These are phyloP conservation scores for Jaltomata sinuosa DNA, from an alignment of 257 asterid species.

Conservation along the genomic window DNA sequence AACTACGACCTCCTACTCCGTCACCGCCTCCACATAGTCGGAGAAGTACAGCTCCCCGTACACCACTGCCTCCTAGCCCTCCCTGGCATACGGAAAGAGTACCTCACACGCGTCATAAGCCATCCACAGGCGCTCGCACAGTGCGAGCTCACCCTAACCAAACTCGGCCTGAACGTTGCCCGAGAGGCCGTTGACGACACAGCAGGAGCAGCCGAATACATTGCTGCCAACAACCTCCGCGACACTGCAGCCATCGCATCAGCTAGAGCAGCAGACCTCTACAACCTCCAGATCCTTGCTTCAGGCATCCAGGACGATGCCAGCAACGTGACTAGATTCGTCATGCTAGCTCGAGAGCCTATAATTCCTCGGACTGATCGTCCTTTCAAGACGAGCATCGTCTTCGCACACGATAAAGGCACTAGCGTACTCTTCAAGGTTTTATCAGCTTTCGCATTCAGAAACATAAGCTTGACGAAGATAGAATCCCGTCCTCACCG, in stretches of 20 bases:
- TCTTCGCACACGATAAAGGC: slow-evolving; percentile 74
- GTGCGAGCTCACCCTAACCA: slow-evolving; percentile 71
- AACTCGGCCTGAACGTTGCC: slow-evolving; percentile 44
- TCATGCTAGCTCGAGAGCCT: slow-evolving; percentile 88
- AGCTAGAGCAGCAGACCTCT: slow-evolving; percentile 74
- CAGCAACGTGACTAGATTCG: slow-evolving; percentile 75
- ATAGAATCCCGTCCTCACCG: slow-evolving; percentile 86
- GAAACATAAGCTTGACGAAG: slow-evolving; percentile 69
- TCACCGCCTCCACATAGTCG: slow-evolving; percentile 93
- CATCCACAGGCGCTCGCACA: slow-evolving; percentile 89
- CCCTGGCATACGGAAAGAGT: slow-evolving; percentile 55
- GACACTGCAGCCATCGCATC: slow-evolving; percentile 91
- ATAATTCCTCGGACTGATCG: slow-evolving; percentile 73
- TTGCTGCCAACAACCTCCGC: slow-evolving; percentile 47
- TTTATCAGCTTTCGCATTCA: slow-evolving; percentile 70
- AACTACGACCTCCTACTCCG: slow-evolving; percentile 95
- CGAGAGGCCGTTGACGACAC: slow-evolving; percentile 86
- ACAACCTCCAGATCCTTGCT: slow-evolving; percentile 49
- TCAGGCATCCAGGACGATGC: slow-evolving; percentile 82
- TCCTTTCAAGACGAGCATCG: slow-evolving; percentile 90
- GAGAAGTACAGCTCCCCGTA: slow-evolving; percentile 82
- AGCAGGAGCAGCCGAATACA: slow-evolving; percentile 80
- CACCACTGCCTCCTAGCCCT: slow-evolving; percentile 86
- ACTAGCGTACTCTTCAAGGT: slow-evolving; percentile 77
- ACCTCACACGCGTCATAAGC: slow-evolving; percentile 62